Conservation (phyloP, 768 basidiomycete genomes). For the Collybia sp. region DNA sequence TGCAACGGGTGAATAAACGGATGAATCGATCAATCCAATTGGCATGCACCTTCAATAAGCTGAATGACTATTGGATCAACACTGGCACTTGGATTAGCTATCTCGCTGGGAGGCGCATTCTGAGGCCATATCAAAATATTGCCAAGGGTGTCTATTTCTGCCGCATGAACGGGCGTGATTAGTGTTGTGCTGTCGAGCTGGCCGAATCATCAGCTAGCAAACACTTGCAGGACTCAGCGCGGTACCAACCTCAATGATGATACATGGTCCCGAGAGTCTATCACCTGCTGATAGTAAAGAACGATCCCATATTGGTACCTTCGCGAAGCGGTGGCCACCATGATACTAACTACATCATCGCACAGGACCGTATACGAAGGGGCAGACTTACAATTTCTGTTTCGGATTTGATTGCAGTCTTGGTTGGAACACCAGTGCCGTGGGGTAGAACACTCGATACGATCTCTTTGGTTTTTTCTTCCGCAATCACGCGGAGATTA, state of each 20-base stretch:
- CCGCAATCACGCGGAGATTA: constrained; percentile 15
- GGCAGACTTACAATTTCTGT: not conserved
- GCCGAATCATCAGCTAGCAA: too few relatives aligned
- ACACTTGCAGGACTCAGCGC: not conserved
- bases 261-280: constrained; percentile 17
- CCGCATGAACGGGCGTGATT: constrained; percentile 18
- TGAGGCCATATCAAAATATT: constrained; percentile 23
- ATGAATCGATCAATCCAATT: not conserved
- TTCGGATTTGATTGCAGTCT: constrained; percentile 2
- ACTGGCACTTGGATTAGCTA: not conserved
- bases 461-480: constrained; percentile 12
- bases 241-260: constrained; percentile 17
- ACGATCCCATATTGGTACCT: constrained; percentile 20
- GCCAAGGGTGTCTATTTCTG: constrained; percentile 19
- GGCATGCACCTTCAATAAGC: constrained; percentile 8
- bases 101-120: too few relatives aligned
- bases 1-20: not conserved
- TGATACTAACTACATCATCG: constrained; percentile 9
- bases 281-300: constrained; percentile 15
- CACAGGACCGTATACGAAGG: not conserved
- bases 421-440: constrained; percentile 5
- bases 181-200: constrained; percentile 22
- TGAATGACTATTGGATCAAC: constrained; percentile 8
- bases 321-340: constrained; percentile 10
- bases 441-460: constrained; percentile 8